Evolutionary conservation across 306 rosid species (phyloP).

Genomic region (Sechiopsis laciniata): DNA sequence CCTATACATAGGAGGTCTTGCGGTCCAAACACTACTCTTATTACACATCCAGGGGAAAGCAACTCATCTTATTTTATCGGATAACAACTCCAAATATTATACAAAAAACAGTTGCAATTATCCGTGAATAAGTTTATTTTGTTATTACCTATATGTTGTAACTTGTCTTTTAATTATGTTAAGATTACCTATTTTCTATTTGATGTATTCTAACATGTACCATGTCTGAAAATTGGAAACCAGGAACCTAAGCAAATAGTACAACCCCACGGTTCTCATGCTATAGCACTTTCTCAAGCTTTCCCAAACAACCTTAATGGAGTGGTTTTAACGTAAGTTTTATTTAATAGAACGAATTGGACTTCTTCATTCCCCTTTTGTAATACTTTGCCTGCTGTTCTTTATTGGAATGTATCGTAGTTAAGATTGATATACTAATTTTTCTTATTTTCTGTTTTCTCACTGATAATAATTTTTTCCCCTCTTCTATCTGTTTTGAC

Average conservation of each 20-base stretch:
- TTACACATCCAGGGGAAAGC: neutral
- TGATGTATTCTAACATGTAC: slow-evolving; percentile 25
- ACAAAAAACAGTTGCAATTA: neutral
- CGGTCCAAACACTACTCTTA: neutral
- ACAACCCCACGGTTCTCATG: slow-evolving; percentile 69
- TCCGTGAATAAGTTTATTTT: neutral
- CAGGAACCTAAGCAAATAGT: slow-evolving; percentile 65
- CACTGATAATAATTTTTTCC: slow-evolving; percentile 13
- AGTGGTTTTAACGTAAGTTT: slow-evolving; percentile 70
- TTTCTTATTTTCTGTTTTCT: slow-evolving; percentile 6
- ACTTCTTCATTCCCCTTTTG: neutral
- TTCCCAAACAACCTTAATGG: slow-evolving; percentile 71
- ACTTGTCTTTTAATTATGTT: neutral
- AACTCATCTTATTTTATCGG: neutral
- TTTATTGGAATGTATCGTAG: neutral
- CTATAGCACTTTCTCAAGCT: slow-evolving; percentile 52
- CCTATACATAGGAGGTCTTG: slow-evolving; percentile 1
- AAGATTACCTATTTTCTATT: slow-evolving; percentile 2
- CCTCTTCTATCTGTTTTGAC: slow-evolving; percentile 33
- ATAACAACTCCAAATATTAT: neutral
- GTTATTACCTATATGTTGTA: neutral
- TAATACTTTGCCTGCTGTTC: neutral
- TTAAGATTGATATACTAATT: slow-evolving; percentile 3
- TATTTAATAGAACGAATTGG: slow-evolving; percentile 4
- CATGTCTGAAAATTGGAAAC: slow-evolving; percentile 43